phyloP scores from a whole-genome alignment of 2,329 filamentous ascomycete genomes.

The Fusarium sp. region DNA sequence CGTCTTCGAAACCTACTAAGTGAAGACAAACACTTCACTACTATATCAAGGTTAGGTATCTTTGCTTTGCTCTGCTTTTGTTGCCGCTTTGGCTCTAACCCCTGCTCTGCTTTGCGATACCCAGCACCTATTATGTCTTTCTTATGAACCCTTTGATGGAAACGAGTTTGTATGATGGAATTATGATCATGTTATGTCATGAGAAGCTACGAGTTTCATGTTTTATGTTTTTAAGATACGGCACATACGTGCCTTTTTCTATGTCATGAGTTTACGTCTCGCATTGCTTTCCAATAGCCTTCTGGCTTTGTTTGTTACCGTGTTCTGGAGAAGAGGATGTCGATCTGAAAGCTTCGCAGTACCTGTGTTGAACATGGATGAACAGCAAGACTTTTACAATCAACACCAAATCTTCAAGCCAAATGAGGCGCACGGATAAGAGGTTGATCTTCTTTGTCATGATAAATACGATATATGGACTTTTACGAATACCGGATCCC shows the following conservation, averaged over 20 bases:
- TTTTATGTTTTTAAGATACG: constrained; percentile 26
- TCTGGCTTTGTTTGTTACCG: constrained; percentile 2
- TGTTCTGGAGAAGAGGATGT: constrained; percentile 17
- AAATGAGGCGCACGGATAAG: constrained; percentile 24
- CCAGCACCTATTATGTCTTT: constrained; percentile 11
- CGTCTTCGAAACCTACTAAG: constrained; percentile 44
- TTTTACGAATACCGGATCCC: constrained; percentile 17
- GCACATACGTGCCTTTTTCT: constrained; percentile 34
- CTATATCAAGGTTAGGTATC: constrained; percentile 19
- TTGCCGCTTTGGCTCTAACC: neutral
- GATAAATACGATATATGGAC: constrained; percentile 7
- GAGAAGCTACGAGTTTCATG: constrained; percentile 33
- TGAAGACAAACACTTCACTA: constrained; percentile 1
- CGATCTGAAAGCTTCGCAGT: neutral
- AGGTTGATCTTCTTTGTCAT: constrained; percentile 28
- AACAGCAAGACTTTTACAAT: neutral
- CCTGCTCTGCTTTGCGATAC: constrained; percentile 25
- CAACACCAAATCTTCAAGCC: constrained; percentile 25
- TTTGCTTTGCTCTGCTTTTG: constrained; percentile 13
- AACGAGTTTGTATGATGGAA: constrained; percentile 27
- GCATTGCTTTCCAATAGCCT: neutral
- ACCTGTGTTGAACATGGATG: constrained; percentile 10
- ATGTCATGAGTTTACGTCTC: constrained; percentile 27
- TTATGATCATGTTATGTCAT: constrained; percentile 26
- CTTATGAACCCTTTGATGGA: constrained; percentile 13